Percentiles rank a stretch among this genome's conserved stretches.
Evolutionary conservation across 148 eudicot genomes (phyloP).

Genomic region (Spergularia marina): DNA sequence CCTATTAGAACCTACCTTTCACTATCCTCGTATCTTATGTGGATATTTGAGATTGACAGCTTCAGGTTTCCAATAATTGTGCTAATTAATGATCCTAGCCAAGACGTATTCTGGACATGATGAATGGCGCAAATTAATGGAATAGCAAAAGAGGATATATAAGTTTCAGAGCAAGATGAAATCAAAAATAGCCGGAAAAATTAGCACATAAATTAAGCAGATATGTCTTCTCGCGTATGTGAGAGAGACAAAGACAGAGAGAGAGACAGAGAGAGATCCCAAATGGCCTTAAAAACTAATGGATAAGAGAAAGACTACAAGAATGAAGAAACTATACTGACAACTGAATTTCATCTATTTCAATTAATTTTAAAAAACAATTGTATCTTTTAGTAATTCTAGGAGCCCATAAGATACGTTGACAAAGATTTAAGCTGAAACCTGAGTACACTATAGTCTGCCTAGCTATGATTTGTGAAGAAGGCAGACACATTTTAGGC

Average conservation of each 20-base stretch:
- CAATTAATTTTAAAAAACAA: not conserved
- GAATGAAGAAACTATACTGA: not conserved
- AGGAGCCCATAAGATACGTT: not conserved
- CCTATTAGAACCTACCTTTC: constrained; percentile 60
- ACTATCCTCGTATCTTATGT: constrained; percentile 94
- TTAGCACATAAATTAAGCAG: not conserved
- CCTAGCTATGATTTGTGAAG: not conserved
- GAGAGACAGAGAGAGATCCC: not conserved
- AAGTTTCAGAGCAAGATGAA: not conserved
- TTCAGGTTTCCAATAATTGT: constrained; percentile 91
- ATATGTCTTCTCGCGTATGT: not conserved
- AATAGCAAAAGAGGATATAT: not conserved
- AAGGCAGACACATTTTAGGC: not conserved
- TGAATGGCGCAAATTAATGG: constrained; percentile 19
- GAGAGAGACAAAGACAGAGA: not conserved
- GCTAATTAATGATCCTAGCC: constrained; percentile 91
- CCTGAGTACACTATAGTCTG: not conserved
- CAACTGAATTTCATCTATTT: not conserved
- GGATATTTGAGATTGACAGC: constrained; percentile 97
- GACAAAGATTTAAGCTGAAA: not conserved
- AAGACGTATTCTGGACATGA: constrained; percentile 71
- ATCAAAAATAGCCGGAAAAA: not conserved
- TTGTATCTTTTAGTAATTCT: not conserved
- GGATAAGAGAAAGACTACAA: not conserved
- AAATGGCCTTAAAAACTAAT: not conserved